phyloP scores from a whole-genome alignment of 2,329 filamentous ascomycete genomes.

The Fusarium nisikadoi region DNA sequence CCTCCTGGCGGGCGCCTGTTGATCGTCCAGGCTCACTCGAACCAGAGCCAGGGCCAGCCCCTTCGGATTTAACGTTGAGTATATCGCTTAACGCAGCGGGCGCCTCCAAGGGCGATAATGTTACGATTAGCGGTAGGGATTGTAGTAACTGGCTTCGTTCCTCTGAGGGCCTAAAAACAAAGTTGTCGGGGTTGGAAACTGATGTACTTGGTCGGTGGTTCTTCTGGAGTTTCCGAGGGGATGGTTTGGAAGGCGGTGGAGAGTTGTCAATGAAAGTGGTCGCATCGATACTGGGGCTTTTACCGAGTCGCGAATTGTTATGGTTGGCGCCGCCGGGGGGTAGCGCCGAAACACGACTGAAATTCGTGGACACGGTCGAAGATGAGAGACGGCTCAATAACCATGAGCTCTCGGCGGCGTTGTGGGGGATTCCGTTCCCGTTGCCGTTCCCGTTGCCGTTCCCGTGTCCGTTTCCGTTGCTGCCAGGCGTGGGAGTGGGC shows the following conservation, averaged over 20 bases:
- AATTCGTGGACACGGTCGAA: conserved; percentile 57
- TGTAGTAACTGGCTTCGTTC: conserved; percentile 28
- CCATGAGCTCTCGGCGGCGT: conserved; percentile 55
- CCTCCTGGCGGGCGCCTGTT: conserved; percentile 40
- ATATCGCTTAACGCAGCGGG: conserved; percentile 36
- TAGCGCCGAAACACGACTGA: conserved; percentile 54
- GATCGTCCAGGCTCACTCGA: conserved; percentile 39
- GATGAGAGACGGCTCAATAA: conserved; percentile 65
- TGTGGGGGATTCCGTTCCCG: conserved; percentile 45
- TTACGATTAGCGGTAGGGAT: conserved; percentile 41
- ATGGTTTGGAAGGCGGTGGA: conserved; percentile 44
- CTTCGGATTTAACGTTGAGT: conserved; percentile 35
- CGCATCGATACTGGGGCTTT: conserved; percentile 59
- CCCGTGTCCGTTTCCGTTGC: conserved; percentile 17
- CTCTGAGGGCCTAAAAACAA: conserved; percentile 9
- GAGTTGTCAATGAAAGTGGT: conserved; percentile 48
- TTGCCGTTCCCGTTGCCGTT: conserved; percentile 22
- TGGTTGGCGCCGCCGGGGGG: conserved; percentile 47
- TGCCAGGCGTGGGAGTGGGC: conserved; percentile 14
- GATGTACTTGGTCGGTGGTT: conserved; percentile 47
- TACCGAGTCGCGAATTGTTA: conserved; percentile 49
- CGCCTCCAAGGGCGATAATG: conserved; percentile 41
- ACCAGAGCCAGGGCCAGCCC: conserved; percentile 46
- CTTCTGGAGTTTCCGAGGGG: conserved; percentile 54
- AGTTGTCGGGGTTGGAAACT: conserved; percentile 20